phyloP scores from a whole-genome alignment of 2,329 filamentous ascomycete genomes.

The Phoma herbarum region DNA sequence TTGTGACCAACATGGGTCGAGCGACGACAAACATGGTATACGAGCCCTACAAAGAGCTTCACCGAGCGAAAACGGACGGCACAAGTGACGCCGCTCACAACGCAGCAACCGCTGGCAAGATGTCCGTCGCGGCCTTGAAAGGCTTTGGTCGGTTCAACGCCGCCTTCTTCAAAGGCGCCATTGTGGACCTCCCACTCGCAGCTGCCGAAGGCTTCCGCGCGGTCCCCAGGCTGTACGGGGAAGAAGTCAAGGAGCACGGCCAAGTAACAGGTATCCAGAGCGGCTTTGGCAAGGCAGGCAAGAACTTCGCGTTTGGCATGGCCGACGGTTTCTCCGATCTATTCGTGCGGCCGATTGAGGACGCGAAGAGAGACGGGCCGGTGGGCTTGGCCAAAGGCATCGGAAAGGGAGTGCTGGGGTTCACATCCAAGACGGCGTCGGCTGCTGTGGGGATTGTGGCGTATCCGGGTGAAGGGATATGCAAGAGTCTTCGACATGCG shows the following conservation, averaged over 20 bases:
- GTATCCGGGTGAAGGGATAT: conserved; percentile 30
- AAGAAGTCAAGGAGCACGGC: conserved; percentile 45
- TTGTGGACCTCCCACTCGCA: conserved; percentile 52
- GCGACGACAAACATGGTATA: conserved; percentile 66
- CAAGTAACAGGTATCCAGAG: conserved; percentile 48
- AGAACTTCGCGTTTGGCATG: conserved; percentile 46
- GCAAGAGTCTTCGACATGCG: conserved; percentile 21
- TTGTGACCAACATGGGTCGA: conserved; percentile 63
- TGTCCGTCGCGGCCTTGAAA: conserved; percentile 27
- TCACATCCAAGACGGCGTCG: conserved; percentile 8
- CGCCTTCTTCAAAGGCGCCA: conserved; percentile 30
- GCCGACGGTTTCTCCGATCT: conserved; percentile 46
- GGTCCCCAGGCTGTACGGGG: conserved; percentile 51
- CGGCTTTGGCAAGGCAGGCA: conserved; percentile 45
- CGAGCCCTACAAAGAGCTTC: conserved; percentile 25
- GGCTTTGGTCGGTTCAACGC: conserved; percentile 33
- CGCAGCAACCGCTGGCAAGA: conserved; percentile 17
- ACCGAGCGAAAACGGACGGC: conserved; percentile 10
- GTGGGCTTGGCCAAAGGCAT: conserved; percentile 47
- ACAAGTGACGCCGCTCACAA: conserved; percentile 7
- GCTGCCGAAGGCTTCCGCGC: conserved; percentile 49
- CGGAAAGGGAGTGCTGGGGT: conserved; percentile 42
- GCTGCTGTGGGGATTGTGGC: conserved; percentile 22
- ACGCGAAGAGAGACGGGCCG: conserved; percentile 43
- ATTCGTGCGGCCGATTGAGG: conserved; percentile 43